These are phyloP conservation scores for Psidium friedrichsthalianum DNA, from an alignment of 345 rosid genomes.

Conservation along the genomic window DNA sequence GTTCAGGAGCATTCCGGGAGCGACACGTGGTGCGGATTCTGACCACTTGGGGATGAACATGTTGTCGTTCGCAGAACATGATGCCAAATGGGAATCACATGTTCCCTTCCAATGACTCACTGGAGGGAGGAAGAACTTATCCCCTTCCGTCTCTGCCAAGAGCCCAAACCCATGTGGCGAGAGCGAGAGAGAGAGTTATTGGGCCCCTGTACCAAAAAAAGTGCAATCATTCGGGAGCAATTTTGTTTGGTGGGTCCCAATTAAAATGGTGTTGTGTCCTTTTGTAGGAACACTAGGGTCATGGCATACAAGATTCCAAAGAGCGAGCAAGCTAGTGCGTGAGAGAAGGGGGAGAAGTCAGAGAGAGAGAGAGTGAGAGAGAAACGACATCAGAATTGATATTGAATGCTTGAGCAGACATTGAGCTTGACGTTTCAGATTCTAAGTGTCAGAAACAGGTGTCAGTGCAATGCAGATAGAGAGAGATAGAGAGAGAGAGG, in stretches of 20 bases:
- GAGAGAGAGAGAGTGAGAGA: not conserved
- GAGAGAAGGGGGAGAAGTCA: not conserved
- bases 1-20: not conserved
- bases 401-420: slow-evolving; percentile 19
- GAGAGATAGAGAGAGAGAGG: not conserved
- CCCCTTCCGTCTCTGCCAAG: not conserved
- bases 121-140: not conserved
- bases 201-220: not conserved
- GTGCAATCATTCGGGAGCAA: not conserved
- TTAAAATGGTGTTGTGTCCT: not conserved
- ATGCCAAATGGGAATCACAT: not conserved
- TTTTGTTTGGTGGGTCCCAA: not conserved
- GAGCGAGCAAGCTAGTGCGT: not conserved
- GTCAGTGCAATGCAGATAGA: not conserved
- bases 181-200: not conserved
- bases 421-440: slow-evolving; percentile 63
- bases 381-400: not conserved
- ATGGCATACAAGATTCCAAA: not conserved
- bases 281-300: not conserved
- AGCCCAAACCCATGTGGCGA: not conserved
- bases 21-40: not conserved
- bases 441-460: slow-evolving; percentile 37
- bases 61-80: not conserved
- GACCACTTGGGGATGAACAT: not conserved
- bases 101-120: not conserved